Conservation (phyloP, 2,329 filamentous ascomycete genomes). For the Stylonectria norvegica region DNA sequence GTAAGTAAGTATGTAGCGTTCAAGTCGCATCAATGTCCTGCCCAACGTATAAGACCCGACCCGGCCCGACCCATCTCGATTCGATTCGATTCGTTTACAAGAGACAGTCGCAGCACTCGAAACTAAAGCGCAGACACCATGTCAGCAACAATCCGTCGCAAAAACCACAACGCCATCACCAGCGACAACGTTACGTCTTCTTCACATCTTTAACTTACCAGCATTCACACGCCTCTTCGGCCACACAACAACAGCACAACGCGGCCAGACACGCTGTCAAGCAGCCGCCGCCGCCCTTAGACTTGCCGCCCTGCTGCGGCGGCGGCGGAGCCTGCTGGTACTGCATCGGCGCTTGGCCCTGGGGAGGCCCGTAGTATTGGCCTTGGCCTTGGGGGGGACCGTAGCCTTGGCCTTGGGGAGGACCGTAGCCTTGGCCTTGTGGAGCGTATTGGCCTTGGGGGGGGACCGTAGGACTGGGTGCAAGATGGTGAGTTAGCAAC, state of each 20-base stretch:
- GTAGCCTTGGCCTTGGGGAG: constrained; percentile 29
- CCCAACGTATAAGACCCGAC: neutral
- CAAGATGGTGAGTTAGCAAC: constrained; percentile 11
- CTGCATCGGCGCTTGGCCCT: constrained; percentile 42
- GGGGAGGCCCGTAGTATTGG: constrained; percentile 29
- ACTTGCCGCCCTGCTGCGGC: constrained; percentile 29
- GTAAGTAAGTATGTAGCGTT: too few relatives aligned
- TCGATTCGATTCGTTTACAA: constrained; percentile 17
- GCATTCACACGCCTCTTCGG: constrained; percentile 49
- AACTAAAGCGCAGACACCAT: constrained; percentile 23
- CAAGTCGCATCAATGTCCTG: neutral
- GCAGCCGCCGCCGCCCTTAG: constrained; percentile 39
- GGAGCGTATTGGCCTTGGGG: constrained; percentile 26
- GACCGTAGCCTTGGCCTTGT: constrained; percentile 28
- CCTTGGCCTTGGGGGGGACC: constrained; percentile 34
- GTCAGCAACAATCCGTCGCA: neutral
- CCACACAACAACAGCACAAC: constrained; percentile 49
- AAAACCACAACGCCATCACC: too few relatives aligned
- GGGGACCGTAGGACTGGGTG: constrained; percentile 30
- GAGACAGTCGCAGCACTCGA: constrained; percentile 42
- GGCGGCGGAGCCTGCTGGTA: constrained; percentile 39
- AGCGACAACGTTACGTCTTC: too few relatives aligned
- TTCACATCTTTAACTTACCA: constrained; percentile 35
- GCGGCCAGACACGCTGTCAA: constrained; percentile 46
- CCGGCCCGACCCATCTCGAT: neutral